Percentiles rank a stretch among this genome's conserved stretches.
phyloP scores from a whole-genome alignment of 2,329 filamentous ascomycete species.

The Pseudocercospora fuligena region DNA sequence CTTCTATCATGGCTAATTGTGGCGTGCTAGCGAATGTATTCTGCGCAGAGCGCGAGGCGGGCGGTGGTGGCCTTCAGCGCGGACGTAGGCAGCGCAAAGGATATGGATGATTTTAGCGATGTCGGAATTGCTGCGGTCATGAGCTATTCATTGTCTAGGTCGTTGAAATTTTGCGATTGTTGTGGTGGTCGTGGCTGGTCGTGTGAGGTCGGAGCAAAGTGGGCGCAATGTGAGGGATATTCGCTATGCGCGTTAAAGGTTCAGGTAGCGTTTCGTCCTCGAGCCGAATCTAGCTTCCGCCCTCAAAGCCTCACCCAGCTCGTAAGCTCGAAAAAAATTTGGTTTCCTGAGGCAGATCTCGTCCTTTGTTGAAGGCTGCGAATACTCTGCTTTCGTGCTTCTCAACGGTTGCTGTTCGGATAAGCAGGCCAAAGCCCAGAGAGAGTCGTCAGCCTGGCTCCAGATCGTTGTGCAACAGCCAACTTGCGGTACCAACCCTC shows the following conservation, averaged over 20 bases:
- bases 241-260: neutral
- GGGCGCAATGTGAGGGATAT: neutral
- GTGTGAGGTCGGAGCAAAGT: neutral
- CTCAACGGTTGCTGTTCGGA: neutral
- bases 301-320: neutral
- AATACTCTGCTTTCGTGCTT: neutral
- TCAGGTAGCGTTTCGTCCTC: neutral
- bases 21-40: conserved; percentile 10
- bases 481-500: neutral
- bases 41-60: conserved; percentile 11
- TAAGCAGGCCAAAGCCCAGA: neutral
- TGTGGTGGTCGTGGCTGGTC: neutral
- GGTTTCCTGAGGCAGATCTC: neutral
- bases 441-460: conserved; percentile 5
- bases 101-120: conserved; percentile 4
- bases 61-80: neutral
- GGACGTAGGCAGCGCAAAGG: neutral
- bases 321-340: neutral
- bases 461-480: neutral
- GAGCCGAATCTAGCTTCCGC: neutral
- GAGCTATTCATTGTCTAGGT: neutral
- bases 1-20: conserved; percentile 36
- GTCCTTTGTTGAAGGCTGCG: too few species aligned
- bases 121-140: neutral
- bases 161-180: neutral